These are phyloP conservation scores for Nitzschia sp. DNA, from an alignment of 108 stramenopile genomes.

Conservation along the genomic window DNA sequence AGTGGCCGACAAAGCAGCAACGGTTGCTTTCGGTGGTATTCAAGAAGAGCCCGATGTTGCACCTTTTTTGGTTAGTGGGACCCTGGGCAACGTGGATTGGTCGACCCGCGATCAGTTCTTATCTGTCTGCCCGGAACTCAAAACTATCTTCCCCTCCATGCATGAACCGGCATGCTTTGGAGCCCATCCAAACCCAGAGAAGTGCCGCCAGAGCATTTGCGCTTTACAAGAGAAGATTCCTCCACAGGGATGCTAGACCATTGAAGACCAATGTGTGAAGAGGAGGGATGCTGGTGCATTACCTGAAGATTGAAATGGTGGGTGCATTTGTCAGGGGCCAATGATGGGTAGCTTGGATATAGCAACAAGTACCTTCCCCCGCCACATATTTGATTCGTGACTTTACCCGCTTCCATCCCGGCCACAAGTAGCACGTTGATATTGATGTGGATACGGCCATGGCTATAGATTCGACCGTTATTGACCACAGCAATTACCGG, in stretches of 20 bases:
- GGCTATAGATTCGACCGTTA: too few relatives aligned
- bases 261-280: not conserved
- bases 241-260: constrained; percentile 30
- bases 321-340: not conserved
- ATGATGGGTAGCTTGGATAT: too few relatives aligned
- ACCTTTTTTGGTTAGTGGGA: constrained; percentile 51
- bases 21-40: constrained; percentile 39
- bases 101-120: constrained; percentile 39
- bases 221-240: constrained; percentile 51
- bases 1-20: constrained; percentile 20
- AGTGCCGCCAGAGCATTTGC: constrained; percentile 50
- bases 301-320: not conserved
- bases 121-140: constrained; percentile 51
- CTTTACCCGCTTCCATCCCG: too few relatives aligned
- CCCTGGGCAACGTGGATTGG: constrained; percentile 38
- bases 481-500: too few relatives aligned
- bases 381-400: too few relatives aligned
- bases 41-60: constrained; percentile 22
- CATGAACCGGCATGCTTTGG: constrained; percentile 69
- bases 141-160: constrained; percentile 53
- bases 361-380: too few relatives aligned
- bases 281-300: not conserved
- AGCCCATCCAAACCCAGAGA: constrained; percentile 54
- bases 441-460: too few relatives aligned
- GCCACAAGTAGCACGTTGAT: too few relatives aligned